Evolutionary conservation across 1,284 basidiomycete species (phyloP).

Genomic region (Mycosarcoma mackinlayi): DNA sequence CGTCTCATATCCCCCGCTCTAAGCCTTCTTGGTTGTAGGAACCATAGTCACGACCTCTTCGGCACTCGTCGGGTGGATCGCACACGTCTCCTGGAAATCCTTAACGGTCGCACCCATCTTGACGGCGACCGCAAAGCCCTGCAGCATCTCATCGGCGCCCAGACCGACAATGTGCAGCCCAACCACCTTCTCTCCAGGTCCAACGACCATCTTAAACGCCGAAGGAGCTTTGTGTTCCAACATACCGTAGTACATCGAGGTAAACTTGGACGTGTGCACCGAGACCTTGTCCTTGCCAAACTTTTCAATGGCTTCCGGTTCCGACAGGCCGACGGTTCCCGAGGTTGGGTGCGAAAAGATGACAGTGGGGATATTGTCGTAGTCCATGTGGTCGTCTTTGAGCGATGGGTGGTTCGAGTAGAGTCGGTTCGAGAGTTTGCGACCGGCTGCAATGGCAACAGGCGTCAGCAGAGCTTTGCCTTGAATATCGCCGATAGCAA

Average conservation of each 20-base stretch:
- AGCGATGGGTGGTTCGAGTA: slow-evolving; percentile 82
- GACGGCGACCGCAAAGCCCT: slow-evolving; percentile 92
- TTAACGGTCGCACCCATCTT: slow-evolving; percentile 81
- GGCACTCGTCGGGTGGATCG: slow-evolving; percentile 65
- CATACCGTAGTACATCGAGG: slow-evolving; percentile 67
- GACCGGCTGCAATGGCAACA: slow-evolving; percentile 96
- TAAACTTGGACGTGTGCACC: slow-evolving; percentile 78
- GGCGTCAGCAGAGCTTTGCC: slow-evolving; percentile 94
- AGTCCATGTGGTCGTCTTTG: slow-evolving; percentile 87
- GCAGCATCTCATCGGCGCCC: slow-evolving; percentile 85
- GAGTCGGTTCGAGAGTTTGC: slow-evolving; percentile 86
- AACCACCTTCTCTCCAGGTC: slow-evolving; percentile 90
- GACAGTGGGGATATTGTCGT: slow-evolving; percentile 82
- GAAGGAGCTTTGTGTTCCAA: slow-evolving; percentile 74
- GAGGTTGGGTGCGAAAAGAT: slow-evolving; percentile 59
- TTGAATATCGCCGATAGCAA: slow-evolving; percentile 88
- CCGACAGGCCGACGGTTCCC: slow-evolving; percentile 72
- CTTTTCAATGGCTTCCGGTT: slow-evolving; percentile 85
- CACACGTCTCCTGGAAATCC: slow-evolving; percentile 67
- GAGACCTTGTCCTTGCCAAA: slow-evolving; percentile 87
- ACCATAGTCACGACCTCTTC: slow-evolving; percentile 63
- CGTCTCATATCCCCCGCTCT: neutral
- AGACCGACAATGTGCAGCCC: slow-evolving; percentile 91
- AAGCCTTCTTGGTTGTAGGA: slow-evolving; percentile 37
- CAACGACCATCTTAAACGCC: slow-evolving; percentile 89